Conservation (phyloP, 352 stramenopile genomes). For the Phytophthora palmivora region DNA sequence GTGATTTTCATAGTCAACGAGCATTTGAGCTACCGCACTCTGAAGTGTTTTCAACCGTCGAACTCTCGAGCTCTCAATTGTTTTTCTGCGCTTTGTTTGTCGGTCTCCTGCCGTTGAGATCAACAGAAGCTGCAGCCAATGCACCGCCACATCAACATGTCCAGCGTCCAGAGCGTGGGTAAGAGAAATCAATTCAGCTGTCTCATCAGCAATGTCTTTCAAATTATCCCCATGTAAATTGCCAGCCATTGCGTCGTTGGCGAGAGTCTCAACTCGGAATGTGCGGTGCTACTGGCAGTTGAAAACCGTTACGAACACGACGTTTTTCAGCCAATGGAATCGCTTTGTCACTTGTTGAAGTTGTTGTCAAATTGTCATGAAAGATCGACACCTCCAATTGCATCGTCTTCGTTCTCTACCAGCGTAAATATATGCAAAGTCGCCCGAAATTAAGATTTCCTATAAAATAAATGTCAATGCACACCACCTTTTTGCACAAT, state of each 20-base stretch:
- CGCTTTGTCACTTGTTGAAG: neutral
- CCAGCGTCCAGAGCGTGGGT: conserved; percentile 36
- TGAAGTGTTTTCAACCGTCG: conserved; percentile 25
- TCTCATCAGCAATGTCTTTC: neutral
- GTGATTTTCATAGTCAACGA: conserved; percentile 9
- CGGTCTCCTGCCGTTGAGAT: conserved; percentile 13
- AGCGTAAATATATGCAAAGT: too few species aligned
- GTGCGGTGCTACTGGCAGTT: conserved; percentile 11
- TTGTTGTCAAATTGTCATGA: neutral
- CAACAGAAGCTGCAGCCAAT: conserved; percentile 49
- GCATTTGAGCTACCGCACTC: conserved; percentile 22
- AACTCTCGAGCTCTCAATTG: conserved; percentile 2
- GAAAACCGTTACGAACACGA: conserved; percentile 23
- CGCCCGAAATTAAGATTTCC: too few species aligned
- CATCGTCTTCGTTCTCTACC: too few species aligned
- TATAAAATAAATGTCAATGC: too few species aligned
- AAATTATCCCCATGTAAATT: neutral
- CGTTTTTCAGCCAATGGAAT: conserved; percentile 19
- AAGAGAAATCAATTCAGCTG: conserved; percentile 14
- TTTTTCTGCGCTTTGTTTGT: neutral
- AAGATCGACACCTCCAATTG: too few species aligned
- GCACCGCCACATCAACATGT: conserved; percentile 47
- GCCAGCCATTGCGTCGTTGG: conserved; percentile 33
- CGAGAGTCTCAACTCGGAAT: neutral
- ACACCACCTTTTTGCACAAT: too few species aligned